These are phyloP conservation scores for Periconia digitata DNA, from an alignment of 2,329 filamentous ascomycete species.

Conservation along the genomic window DNA sequence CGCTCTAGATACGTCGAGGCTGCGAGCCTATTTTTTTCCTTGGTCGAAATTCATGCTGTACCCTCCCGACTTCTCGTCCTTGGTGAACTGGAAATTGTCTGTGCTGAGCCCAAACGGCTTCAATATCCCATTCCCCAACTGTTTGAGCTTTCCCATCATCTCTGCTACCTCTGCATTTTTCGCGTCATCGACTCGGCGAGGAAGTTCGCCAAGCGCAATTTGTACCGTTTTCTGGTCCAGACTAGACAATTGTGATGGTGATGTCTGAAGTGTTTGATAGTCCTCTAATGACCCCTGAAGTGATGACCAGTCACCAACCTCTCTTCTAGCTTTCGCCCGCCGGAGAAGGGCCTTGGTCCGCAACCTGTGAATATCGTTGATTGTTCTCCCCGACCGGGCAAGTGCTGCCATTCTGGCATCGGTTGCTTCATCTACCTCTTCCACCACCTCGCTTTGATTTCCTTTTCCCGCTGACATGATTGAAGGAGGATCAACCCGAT, in stretches of 20 bases:
- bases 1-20: not conserved
- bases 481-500: constrained; percentile 55
- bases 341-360: constrained; percentile 81
- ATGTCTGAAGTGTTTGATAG: constrained; percentile 67
- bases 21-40: constrained; percentile 9
- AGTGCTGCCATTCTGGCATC: constrained; percentile 37
- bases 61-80: constrained; percentile 85
- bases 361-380: constrained; percentile 72
- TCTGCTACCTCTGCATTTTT: constrained; percentile 88
- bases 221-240: constrained; percentile 70
- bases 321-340: constrained; percentile 70
- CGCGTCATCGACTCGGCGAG: constrained; percentile 70
- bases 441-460: constrained; percentile 57
- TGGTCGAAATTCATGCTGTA: constrained; percentile 90
- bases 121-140: constrained; percentile 86
- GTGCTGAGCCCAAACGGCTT: constrained; percentile 94
- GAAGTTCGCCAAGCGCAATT: constrained; percentile 66
- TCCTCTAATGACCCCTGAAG: constrained; percentile 78
- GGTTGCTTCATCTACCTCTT: constrained; percentile 58
- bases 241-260: constrained; percentile 59
- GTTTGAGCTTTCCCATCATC: constrained; percentile 97
- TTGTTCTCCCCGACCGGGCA: constrained; percentile 25
- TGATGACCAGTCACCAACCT: constrained; percentile 76
- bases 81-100: constrained; percentile 90
- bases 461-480: constrained; percentile 44